phyloP scores from a whole-genome alignment of 371 early-diverging fungal genomes.

The Circinella minor region DNA sequence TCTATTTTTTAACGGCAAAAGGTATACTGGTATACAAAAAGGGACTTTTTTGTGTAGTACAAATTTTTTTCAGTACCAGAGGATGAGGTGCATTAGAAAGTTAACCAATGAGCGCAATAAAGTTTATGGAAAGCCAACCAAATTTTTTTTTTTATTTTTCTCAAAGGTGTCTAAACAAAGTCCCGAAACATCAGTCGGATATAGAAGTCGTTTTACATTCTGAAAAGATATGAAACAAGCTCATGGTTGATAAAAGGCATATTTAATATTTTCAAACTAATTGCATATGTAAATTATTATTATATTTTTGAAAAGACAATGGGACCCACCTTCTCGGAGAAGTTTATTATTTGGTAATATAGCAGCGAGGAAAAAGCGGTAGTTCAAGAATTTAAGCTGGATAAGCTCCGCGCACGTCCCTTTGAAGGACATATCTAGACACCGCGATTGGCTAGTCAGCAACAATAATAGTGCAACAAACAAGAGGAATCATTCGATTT shows the following conservation, averaged over 20 bases:
- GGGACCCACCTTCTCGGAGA: not conserved
- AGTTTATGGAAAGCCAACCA: not conserved
- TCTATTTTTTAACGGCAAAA: too few species aligned
- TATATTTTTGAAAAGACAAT: too few species aligned
- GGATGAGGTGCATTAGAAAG: not conserved
- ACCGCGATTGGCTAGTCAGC: not conserved
- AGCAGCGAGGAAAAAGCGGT: not conserved
- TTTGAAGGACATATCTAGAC: not conserved
- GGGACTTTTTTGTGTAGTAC: not conserved
- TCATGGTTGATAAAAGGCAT: too few species aligned
- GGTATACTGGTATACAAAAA: too few species aligned
- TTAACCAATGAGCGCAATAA: not conserved
- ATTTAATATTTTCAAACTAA: too few species aligned
- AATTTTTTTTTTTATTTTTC: not conserved
- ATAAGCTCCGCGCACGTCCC: conserved; percentile 9
- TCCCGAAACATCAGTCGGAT: not conserved
- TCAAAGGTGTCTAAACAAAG: not conserved
- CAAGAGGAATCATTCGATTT: conserved; percentile 1
- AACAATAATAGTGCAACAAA: not conserved
- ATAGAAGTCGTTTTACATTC: not conserved
- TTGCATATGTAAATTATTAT: too few species aligned
- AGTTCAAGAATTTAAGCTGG: not conserved
- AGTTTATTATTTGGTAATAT: not conserved
- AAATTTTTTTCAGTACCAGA: not conserved
- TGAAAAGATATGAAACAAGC: not conserved